Conservation (phyloP, 371 early-diverging fungal genomes). For the Rhizopus microsporus region DNA sequence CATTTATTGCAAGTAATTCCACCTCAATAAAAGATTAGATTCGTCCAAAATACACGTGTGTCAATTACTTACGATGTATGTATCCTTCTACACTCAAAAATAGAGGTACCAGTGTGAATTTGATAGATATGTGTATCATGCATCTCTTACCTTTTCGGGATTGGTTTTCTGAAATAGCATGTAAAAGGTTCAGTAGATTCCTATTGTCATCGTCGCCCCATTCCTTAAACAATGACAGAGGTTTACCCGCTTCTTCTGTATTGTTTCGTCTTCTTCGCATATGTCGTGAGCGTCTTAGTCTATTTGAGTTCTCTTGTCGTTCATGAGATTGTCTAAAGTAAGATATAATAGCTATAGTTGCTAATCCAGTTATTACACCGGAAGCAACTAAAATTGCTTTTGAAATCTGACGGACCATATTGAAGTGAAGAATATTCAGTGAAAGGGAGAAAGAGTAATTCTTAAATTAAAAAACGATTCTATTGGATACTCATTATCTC, state of each 20-base stretch:
- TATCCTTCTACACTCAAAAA: conserved; percentile 62
- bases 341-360: conserved; percentile 16
- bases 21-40: conserved; percentile 39
- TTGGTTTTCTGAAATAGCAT: conserved; percentile 88
- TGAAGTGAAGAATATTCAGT: conserved; percentile 1
- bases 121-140: too few relatives aligned
- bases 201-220: conserved; percentile 58
- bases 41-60: background rate
- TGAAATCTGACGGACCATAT: conserved; percentile 21
- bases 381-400: conserved; percentile 19
- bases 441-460: background rate
- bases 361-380: conserved; percentile 24
- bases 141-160: conserved; percentile 71
- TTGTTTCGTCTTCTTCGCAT: conserved; percentile 33
- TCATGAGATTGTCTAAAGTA: conserved; percentile 5
- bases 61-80: conserved; percentile 66
- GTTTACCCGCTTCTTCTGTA: conserved; percentile 36
- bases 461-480: too few relatives aligned
- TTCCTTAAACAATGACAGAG: conserved; percentile 34
- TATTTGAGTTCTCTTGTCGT: conserved; percentile 3
- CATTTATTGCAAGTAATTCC: conserved; percentile 95
- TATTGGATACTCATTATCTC: too few relatives aligned
- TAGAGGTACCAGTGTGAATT: background rate
- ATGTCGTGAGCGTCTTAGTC: conserved; percentile 36
- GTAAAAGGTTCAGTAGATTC: conserved; percentile 75